A percentile compares a stretch with the other conserved stretches of the same genome.
Conservation (phyloP, 805 yeast species). For the Wickerhamiella azymoides region DNA sequence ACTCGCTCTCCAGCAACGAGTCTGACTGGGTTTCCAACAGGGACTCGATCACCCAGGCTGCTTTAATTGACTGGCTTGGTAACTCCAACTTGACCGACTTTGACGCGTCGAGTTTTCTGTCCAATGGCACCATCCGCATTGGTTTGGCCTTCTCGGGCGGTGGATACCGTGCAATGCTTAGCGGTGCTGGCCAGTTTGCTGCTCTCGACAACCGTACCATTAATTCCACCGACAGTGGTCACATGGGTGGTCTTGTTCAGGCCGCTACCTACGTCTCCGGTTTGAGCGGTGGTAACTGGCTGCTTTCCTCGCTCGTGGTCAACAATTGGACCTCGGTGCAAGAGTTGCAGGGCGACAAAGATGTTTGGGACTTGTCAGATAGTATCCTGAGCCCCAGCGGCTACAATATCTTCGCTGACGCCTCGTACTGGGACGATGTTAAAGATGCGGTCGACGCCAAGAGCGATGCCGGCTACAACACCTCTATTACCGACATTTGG, state of each 20-base stretch:
- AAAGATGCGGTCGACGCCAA: slow-evolving; percentile 39
- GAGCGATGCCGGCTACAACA: slow-evolving; percentile 50
- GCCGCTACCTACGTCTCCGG: slow-evolving; percentile 60
- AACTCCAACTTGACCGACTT: slow-evolving; percentile 36
- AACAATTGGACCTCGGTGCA: slow-evolving; percentile 65
- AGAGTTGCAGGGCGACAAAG: slow-evolving; percentile 33
- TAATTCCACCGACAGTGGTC: slow-evolving; percentile 35
- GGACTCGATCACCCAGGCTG: slow-evolving; percentile 24
- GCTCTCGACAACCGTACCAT: slow-evolving; percentile 65
- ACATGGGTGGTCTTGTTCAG: slow-evolving; percentile 64
- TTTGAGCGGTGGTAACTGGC: slow-evolving; percentile 78
- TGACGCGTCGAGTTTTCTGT: slow-evolving; percentile 28
- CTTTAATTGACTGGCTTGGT: slow-evolving; percentile 32
- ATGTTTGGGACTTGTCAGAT: slow-evolving; percentile 56
- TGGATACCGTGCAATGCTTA: slow-evolving; percentile 78
- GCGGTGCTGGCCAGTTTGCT: slow-evolving; percentile 71
- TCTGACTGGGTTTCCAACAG: slow-evolving; percentile 22
- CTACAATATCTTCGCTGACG: slow-evolving; percentile 37
- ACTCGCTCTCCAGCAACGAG: slow-evolving; percentile 21
- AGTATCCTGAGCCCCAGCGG: slow-evolving; percentile 55
- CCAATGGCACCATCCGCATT: slow-evolving; percentile 30
- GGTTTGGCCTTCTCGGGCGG: slow-evolving; percentile 67
- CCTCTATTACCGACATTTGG: slow-evolving; percentile 68
- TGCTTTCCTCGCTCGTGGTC: slow-evolving; percentile 50
- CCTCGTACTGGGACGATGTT: slow-evolving; percentile 34